Evolutionary conservation across 2,329 filamentous ascomycete species (phyloP).

Genomic region (Colletotrichum eleusines): DNA sequence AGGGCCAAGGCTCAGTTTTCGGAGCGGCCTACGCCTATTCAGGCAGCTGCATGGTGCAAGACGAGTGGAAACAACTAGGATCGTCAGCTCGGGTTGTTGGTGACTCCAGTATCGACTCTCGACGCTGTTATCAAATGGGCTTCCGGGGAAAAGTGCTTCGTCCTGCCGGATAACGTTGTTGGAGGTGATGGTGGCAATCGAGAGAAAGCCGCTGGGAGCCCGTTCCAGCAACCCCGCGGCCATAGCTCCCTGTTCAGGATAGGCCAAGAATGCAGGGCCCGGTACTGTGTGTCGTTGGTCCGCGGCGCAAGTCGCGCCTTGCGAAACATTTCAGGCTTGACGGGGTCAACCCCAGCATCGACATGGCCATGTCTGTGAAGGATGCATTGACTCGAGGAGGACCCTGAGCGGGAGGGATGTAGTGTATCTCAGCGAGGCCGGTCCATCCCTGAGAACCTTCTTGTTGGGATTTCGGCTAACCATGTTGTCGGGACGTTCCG

Average conservation of each 20-base stretch:
- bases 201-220: not conserved
- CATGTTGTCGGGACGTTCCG: not conserved
- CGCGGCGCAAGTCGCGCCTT: conserved; percentile 2
- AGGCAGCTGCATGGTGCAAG: not conserved
- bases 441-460: not conserved
- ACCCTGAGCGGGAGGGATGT: not conserved
- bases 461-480: not conserved
- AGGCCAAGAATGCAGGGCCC: not conserved
- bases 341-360: not conserved
- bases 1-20: conserved; percentile 13
- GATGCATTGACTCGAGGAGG: not conserved
- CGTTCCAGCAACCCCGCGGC: not conserved
- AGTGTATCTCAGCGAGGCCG: not conserved
- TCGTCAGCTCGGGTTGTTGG: not conserved
- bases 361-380: not conserved
- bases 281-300: conserved; percentile 7
- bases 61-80: not conserved
- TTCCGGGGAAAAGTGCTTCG: not conserved
- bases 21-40: not conserved
- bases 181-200: not conserved
- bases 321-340: conserved; percentile 6
- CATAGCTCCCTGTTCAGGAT: conserved; percentile 12
- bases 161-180: not conserved
- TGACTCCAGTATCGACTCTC: not conserved
- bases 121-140: not conserved